These are phyloP conservation scores for Termitomyces sp. DNA, from an alignment of 768 basidiomycete genomes.

Conservation along the genomic window DNA sequence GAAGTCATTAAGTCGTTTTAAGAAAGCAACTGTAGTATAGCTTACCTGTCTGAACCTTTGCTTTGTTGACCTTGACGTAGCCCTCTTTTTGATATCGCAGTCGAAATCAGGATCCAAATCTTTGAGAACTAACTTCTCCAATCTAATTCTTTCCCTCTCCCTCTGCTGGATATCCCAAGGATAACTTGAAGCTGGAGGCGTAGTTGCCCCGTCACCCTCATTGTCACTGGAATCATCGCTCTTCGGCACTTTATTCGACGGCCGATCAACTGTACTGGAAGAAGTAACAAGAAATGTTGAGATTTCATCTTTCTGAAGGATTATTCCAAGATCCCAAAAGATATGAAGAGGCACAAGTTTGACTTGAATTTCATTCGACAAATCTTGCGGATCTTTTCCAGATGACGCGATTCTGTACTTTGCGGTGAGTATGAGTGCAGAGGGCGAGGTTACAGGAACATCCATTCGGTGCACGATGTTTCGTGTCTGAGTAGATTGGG, in stretches of 20 bases:
- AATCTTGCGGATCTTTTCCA: background rate
- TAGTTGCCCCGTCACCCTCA: slow-evolving; percentile 26
- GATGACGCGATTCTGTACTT: background rate
- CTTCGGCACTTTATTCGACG: background rate
- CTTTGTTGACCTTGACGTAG: background rate
- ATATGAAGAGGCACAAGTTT: slow-evolving; percentile 60
- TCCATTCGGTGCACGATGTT: slow-evolving; percentile 3
- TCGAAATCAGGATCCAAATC: slow-evolving; percentile 53
- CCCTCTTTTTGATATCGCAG: slow-evolving; percentile 23
- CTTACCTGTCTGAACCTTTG: background rate
- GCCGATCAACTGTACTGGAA: background rate
- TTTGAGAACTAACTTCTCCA: slow-evolving; percentile 49
- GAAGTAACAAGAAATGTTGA: slow-evolving; percentile 44
- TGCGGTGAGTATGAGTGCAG: slow-evolving; percentile 6
- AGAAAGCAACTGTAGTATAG: background rate
- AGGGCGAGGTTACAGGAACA: background rate
- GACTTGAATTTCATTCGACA: slow-evolving; percentile 28
- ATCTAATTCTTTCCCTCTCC: slow-evolving; percentile 32
- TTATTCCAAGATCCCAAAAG: slow-evolving; percentile 61
- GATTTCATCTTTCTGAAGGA: slow-evolving; percentile 31
- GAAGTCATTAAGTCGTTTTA: background rate
- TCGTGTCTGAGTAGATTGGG: slow-evolving; percentile 26
- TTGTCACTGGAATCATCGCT: slow-evolving; percentile 17
- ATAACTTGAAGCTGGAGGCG: slow-evolving; percentile 32
- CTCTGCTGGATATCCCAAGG: slow-evolving; percentile 12